phyloP scores from a whole-genome alignment of 192 early-diverging fungal species.

The Dissophora globulifera region DNA sequence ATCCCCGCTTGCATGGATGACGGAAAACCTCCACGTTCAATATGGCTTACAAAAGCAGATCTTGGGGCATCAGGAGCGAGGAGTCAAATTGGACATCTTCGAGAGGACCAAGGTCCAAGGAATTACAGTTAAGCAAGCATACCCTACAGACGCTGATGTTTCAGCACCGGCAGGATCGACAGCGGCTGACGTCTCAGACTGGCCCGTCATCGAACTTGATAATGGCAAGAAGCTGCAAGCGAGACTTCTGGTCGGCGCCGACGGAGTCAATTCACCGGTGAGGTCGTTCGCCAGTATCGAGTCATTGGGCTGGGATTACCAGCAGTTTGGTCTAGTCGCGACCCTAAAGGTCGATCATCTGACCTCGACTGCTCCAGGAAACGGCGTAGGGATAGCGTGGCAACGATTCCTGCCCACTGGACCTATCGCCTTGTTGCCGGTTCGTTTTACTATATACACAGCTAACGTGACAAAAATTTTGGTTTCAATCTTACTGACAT shows the following conservation, averaged over 20 bases:
- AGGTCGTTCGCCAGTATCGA: conserved; percentile 85
- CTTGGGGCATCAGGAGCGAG: conserved; percentile 33
- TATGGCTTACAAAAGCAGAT: conserved; percentile 70
- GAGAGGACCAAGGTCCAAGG: conserved; percentile 73
- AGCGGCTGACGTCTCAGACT: conserved; percentile 58
- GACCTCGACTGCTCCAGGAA: conserved; percentile 58
- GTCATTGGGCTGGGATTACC: conserved; percentile 88
- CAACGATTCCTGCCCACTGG: conserved; percentile 96
- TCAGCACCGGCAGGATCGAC: background rate
- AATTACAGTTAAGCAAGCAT: conserved; percentile 54
- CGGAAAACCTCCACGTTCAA: conserved; percentile 89
- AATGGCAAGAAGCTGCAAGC: conserved; percentile 70
- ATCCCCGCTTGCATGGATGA: conserved; percentile 80
- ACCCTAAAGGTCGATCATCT: conserved; percentile 78
- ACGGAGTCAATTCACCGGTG: conserved; percentile 89
- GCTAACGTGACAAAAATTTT: too few species aligned
- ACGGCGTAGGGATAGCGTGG: conserved; percentile 70
- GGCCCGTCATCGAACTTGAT: conserved; percentile 80
- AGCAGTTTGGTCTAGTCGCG: conserved; percentile 87
- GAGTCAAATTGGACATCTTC: conserved; percentile 68
- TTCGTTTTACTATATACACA: conserved; percentile 51
- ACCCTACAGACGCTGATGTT: conserved; percentile 2
- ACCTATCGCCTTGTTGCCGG: conserved; percentile 93
- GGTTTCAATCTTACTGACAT: too few species aligned
- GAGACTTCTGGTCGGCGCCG: conserved; percentile 89